phyloP scores from a whole-genome alignment of 2,329 filamentous ascomycete species.

The Tolypocladium ophioglossoides region DNA sequence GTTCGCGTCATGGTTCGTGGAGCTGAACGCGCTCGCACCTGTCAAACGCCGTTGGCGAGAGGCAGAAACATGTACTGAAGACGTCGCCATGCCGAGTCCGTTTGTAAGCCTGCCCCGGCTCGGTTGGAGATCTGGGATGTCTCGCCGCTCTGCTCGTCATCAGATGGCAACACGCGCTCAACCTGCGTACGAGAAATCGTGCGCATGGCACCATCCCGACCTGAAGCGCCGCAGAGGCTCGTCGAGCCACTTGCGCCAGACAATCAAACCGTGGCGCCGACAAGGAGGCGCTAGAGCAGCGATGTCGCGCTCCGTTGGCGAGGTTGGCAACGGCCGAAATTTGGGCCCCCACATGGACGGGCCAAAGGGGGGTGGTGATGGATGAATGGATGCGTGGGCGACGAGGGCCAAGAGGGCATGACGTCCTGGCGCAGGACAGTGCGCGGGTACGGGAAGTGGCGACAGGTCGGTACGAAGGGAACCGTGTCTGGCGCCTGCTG shows the following conservation, averaged over 20 bases:
- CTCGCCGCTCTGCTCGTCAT: background rate
- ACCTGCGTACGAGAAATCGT: too few relatives aligned
- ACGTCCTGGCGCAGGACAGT: slow-evolving; percentile 4
- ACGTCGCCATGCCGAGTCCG: background rate
- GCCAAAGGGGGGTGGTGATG: background rate
- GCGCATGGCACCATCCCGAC: too few relatives aligned
- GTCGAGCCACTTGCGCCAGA: too few relatives aligned
- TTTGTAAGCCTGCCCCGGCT: background rate
- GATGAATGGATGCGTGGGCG: slow-evolving; percentile 1
- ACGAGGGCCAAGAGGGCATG: slow-evolving; percentile 3
- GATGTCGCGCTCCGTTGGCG: background rate
- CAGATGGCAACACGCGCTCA: background rate
- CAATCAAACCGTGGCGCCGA: slow-evolving; percentile 1
- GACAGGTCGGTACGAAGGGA: too few relatives aligned
- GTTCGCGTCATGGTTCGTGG: background rate
- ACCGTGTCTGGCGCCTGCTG: background rate
- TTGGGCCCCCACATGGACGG: slow-evolving; percentile 4
- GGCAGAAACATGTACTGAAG: background rate
- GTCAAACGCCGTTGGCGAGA: background rate
- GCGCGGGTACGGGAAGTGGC: background rate
- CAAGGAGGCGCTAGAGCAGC: slow-evolving; percentile 1
- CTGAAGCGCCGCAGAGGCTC: too few relatives aligned
- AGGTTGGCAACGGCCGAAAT: slow-evolving; percentile 5
- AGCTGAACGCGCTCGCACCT: background rate
- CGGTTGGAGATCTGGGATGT: background rate